Base-by-base conservation (phyloP, 768 basidiomycete species). In the Lactarius tabidus region DNA sequence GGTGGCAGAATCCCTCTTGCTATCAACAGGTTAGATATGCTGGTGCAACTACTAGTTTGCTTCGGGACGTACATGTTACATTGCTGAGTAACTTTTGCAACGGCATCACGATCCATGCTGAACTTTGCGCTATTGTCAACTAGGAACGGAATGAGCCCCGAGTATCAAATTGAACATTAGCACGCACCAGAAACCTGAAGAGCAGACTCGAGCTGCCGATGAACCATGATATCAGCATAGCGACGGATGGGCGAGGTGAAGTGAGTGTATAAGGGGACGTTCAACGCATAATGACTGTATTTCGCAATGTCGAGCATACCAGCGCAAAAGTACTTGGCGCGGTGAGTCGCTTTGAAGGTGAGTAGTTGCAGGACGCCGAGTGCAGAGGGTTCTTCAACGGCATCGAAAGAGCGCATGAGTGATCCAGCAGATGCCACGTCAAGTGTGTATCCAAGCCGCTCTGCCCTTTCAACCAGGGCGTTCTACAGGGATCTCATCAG, bases 231-330 rank as follows among this genome's bases (percentile, higher is more conserved):
- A 73, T 99, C 97, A 58, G 94, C 93, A 73, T 95, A 94, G 23
- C 93, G 90, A 58, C 93, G 87, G 70, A 97, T 95, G 10, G 95
- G 97, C 6, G 89, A 93, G 1, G 91, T 94, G 77, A 92, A 94
- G 75, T 94, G 91, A 10, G 90, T 96, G 79, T 98, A 99, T 52
- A 99, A 81, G 20, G 97, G 95, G 6, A 85, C 79, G 69, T 87
- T 96, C 69, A 98, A 79, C 0, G 95, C 88, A 74, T 93, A 98
- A 76, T 99, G 97, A 35, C 85, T 79, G 73, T 98, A 99, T 79
- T 98, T 98, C 48, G 95, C 93, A 72, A 99, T 99, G 76, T 99
- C 97, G 70, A 99, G 81, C 96, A 98, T 98, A 68, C 97, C 97
- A 29, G 95, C 85, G 74, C 97, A 99, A 87, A 98, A 98, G 77